Conservation (phyloP, 2,329 filamentous ascomycete species). For the Coleophoma crateriformis region DNA sequence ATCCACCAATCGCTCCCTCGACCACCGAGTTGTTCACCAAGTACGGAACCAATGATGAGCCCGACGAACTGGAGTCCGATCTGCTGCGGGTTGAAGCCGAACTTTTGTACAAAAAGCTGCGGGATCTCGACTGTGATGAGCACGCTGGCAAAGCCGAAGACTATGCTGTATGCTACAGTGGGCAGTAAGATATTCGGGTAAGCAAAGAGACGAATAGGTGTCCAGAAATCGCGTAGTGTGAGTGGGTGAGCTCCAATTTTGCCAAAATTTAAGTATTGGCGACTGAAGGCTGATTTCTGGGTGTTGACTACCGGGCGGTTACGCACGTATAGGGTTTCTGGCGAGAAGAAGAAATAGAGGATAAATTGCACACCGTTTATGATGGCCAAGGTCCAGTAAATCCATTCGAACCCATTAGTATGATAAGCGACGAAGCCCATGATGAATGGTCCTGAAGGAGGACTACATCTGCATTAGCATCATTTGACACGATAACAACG, state of each 20-base stretch:
- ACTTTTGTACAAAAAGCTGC: constrained; percentile 48
- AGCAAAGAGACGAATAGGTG: constrained; percentile 26
- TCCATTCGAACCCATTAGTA: constrained; percentile 43
- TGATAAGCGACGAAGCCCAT: constrained; percentile 38
- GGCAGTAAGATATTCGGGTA: constrained; percentile 44
- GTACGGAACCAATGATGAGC: constrained; percentile 48
- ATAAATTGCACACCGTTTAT: constrained; percentile 48
- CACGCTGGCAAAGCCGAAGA: constrained; percentile 48
- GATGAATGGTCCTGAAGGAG: constrained; percentile 19
- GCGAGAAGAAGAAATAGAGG: constrained; percentile 47
- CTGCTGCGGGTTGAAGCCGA: constrained; percentile 48
- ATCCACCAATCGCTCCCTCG: constrained; percentile 47
- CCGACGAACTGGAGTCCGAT: constrained; percentile 52
- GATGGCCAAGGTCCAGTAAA: constrained; percentile 49
- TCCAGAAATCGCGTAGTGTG: constrained; percentile 3
- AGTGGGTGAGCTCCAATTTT: constrained; percentile 13
- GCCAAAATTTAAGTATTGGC: constrained; percentile 33
- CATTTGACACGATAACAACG: too few relatives aligned
- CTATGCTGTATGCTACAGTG: constrained; percentile 45
- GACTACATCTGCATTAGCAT: constrained; percentile 3
- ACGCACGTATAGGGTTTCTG: constrained; percentile 48
- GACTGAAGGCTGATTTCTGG: constrained; percentile 18
- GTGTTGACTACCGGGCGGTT: constrained; percentile 7
- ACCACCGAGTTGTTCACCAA: constrained; percentile 54
- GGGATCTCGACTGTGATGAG: constrained; percentile 53